Percentiles rank a stretch among this genome's conserved stretches.
These are phyloP conservation scores for Brachypodium distachyon DNA, from an alignment of 202 grass and related monocot genomes.

Conservation along the genomic window DNA sequence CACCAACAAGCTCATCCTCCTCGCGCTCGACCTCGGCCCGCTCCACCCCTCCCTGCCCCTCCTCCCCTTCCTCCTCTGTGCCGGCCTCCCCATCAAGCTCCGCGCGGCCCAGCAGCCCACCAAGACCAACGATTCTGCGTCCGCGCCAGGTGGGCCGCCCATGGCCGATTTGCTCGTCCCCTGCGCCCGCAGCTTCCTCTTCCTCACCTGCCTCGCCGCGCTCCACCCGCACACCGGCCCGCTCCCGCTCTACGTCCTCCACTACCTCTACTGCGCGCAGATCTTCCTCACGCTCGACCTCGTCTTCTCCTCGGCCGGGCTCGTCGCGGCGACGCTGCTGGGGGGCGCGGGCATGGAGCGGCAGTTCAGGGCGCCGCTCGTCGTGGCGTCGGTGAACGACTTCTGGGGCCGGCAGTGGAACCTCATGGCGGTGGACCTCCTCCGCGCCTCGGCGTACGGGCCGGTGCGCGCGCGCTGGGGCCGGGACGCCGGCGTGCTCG, in stretches of 20 bases:
- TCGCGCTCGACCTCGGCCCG: slow-evolving; percentile 41
- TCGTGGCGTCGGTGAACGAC: slow-evolving; percentile 1
- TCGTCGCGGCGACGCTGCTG: slow-evolving; percentile 17
- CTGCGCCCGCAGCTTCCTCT: slow-evolving; percentile 27
- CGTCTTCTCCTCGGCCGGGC: slow-evolving; percentile 23
- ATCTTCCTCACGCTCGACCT: slow-evolving; percentile 51
- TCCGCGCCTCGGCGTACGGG: slow-evolving; percentile 36
- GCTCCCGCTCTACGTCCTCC: slow-evolving; percentile 32
- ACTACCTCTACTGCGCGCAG: slow-evolving; percentile 46
- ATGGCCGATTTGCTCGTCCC: slow-evolving; percentile 29
- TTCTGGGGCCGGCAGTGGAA: slow-evolving; percentile 64
- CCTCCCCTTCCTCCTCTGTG: slow-evolving; percentile 41
- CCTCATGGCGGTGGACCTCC: slow-evolving; percentile 52
- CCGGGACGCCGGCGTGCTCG: slow-evolving; percentile 36
- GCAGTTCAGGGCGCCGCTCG: slow-evolving; percentile 45
- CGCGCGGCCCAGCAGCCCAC: not conserved
- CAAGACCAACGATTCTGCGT: not conserved
- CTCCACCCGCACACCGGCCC: slow-evolving; percentile 14
- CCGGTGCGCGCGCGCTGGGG: slow-evolving; percentile 43
- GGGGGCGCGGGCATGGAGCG: slow-evolving; percentile 26
- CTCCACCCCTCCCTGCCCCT: slow-evolving; percentile 40
- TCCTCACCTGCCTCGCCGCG: slow-evolving; percentile 32
- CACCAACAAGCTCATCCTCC: slow-evolving; percentile 56
- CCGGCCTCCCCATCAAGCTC: slow-evolving; percentile 43
- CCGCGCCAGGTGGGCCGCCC: not conserved